Conservation (phyloP, 1,139 yeast species). For the Suhomyces taliae region DNA sequence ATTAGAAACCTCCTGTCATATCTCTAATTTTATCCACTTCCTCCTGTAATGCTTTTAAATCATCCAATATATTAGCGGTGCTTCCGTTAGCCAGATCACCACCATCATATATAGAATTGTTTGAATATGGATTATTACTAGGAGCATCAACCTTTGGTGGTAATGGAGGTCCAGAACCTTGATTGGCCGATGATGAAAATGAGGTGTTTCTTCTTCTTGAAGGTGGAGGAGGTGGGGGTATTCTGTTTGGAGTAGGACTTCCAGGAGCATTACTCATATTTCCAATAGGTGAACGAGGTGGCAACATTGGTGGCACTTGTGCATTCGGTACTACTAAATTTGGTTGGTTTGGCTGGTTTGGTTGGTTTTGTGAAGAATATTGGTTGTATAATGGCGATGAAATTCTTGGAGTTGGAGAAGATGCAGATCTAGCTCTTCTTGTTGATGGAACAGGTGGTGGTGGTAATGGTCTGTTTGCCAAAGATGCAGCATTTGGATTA, state of each 20-base stretch:
- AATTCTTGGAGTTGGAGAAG: constrained; percentile 44
- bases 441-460: constrained; percentile 43
- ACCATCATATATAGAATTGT: constrained; percentile 6
- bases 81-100: constrained; percentile 27
- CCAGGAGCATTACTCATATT: not conserved
- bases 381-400: constrained; percentile 18
- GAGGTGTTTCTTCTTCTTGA: constrained; percentile 35
- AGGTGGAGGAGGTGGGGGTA: constrained; percentile 48
- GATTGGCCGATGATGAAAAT: constrained; percentile 1
- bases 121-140: constrained; percentile 1
- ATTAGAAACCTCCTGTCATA: constrained; percentile 50
- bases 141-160: constrained; percentile 32
- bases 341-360: constrained; percentile 1
- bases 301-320: constrained; percentile 21
- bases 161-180: constrained; percentile 25
- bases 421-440: constrained; percentile 40
- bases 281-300: constrained; percentile 16
- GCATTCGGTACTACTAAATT: constrained; percentile 5
- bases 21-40: constrained; percentile 59
- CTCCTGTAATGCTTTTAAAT: constrained; percentile 60
- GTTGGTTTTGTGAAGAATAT: constrained; percentile 7
- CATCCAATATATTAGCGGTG: constrained; percentile 56
- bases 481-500: not conserved
- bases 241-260: constrained; percentile 8
- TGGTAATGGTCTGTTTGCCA: constrained; percentile 27